phyloP scores from a whole-genome alignment of 129 eudicot genomes.

The Apium graveolens region DNA sequence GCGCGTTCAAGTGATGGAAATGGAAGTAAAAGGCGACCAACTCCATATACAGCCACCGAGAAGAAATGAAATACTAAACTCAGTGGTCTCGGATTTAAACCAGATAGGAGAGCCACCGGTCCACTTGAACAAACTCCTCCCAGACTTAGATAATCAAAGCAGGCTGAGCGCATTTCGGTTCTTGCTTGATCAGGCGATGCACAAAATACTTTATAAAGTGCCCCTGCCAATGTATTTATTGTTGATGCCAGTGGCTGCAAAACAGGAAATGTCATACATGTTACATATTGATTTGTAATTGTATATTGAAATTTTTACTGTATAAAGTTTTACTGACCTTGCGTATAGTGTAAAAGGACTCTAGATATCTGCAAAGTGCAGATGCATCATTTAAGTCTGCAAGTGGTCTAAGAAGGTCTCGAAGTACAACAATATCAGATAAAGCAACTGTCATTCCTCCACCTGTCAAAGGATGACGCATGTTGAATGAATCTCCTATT shows the following conservation, averaged over 20 bases:
- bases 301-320: neutral
- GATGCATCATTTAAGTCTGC: constrained; percentile 34
- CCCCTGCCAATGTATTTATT: constrained; percentile 27
- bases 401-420: constrained; percentile 54
- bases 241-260: constrained; percentile 35
- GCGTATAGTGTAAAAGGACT: constrained; percentile 62
- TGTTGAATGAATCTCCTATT: constrained; percentile 68
- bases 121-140: constrained; percentile 28
- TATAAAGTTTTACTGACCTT: constrained; percentile 31
- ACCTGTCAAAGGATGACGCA: constrained; percentile 74
- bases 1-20: constrained; percentile 25
- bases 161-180: constrained; percentile 24
- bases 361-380: constrained; percentile 43
- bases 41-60: constrained; percentile 26
- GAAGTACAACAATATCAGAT: constrained; percentile 52
- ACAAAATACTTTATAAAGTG: constrained; percentile 25
- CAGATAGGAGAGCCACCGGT: constrained; percentile 22
- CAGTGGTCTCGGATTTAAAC: constrained; percentile 27
- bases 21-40: constrained; percentile 30
- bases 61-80: constrained; percentile 29
- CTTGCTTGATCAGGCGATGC: constrained; percentile 33
- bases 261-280: neutral
- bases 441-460: constrained; percentile 90
- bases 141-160: constrained; percentile 32
- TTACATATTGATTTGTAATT: neutral